Evolutionary conservation across 2,329 filamentous ascomycete species (phyloP).

Genomic region (Penicillium corylophilum): DNA sequence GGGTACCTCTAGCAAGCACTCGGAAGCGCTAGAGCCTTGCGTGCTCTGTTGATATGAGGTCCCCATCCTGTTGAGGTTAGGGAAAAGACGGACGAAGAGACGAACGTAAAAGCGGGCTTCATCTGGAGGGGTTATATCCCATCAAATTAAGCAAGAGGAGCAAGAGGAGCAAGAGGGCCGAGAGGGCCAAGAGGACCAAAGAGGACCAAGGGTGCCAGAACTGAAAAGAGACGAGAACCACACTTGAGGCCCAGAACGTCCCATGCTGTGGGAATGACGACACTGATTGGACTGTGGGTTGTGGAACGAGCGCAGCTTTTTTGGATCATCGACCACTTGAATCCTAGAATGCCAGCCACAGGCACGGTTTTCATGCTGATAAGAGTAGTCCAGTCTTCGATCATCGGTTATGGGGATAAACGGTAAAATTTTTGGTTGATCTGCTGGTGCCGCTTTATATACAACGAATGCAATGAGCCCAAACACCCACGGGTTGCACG

Average conservation of each 20-base stretch:
- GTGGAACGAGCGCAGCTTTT: background rate
- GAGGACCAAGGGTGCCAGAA: background rate
- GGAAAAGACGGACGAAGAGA: background rate
- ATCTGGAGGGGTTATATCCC: background rate
- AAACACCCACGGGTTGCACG: conserved; percentile 24
- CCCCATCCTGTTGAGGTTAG: conserved; percentile 3
- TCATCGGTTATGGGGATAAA: background rate
- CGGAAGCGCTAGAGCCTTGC: conserved; percentile 4
- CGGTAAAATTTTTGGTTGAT: conserved; percentile 13
- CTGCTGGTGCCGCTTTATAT: conserved; percentile 25
- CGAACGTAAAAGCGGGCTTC: background rate
- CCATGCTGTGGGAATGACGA: conserved; percentile 11
- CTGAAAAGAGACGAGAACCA: background rate
- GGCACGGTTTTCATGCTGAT: background rate
- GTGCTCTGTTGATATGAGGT: background rate
- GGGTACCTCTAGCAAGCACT: conserved; percentile 10
- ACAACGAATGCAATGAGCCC: conserved; percentile 25
- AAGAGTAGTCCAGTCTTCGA: background rate
- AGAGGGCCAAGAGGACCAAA: too few species aligned
- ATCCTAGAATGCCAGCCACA: background rate
- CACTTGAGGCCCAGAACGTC: background rate
- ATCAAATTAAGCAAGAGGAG: too few species aligned
- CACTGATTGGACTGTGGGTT: conserved; percentile 8
- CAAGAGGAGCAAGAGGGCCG: too few species aligned
- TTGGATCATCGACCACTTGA: background rate